These are phyloP conservation scores for Eimeria necatrix DNA, from an alignment of 169 alveolate genomes.

Conservation along the genomic window DNA sequence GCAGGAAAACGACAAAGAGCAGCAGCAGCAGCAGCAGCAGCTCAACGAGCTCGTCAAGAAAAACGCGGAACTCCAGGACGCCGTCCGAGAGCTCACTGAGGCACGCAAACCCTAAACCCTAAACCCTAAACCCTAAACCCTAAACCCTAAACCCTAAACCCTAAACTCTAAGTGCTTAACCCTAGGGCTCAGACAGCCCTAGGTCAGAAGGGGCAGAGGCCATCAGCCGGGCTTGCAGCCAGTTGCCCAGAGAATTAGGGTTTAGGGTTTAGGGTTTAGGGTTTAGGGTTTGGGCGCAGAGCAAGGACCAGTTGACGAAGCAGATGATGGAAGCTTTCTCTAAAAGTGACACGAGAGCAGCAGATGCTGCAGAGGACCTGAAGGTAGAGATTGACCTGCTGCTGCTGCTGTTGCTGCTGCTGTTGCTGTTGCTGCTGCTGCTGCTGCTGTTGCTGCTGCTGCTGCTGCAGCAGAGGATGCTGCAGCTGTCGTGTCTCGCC, in stretches of 20 bases:
- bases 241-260: background rate
- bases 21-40: background rate
- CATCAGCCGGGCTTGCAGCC: too few relatives aligned
- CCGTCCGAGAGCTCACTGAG: background rate
- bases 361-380: too few relatives aligned
- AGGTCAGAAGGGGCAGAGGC: background rate
- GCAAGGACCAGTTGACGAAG: conserved; percentile 46
- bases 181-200: background rate
- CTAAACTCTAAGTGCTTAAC: background rate
- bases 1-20: background rate
- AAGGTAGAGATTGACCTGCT: too few relatives aligned
- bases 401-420: conserved; percentile 9
- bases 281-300: background rate
- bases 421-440: conserved; percentile 1
- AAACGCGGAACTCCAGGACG: background rate
- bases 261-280: conserved; percentile 6
- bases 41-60: background rate
- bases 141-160: background rate
- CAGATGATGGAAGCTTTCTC: conserved; percentile 53
- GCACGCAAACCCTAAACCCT: too few relatives aligned
- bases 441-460: background rate
- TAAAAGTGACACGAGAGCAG: conserved; percentile 13
- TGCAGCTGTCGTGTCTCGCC: background rate
- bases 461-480: background rate
- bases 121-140: background rate